Conservation (phyloP, 148 eudicot species). For the Hydrangea macrophylla region DNA sequence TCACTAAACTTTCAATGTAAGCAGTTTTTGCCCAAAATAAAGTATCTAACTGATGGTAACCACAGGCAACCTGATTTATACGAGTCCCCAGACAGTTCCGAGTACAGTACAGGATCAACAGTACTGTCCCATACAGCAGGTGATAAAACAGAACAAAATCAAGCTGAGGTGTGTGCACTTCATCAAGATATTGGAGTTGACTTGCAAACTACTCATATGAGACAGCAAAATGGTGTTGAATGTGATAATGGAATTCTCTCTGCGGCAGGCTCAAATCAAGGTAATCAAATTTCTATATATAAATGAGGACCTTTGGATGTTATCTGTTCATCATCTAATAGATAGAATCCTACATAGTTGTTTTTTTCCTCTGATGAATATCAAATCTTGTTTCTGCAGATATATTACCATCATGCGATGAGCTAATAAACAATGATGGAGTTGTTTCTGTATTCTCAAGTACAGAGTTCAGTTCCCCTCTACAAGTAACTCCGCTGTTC, state of each 20-base stretch:
- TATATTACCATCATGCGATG: slow-evolving; percentile 27
- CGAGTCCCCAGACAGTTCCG: slow-evolving; percentile 77
- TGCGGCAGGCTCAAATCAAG: slow-evolving; percentile 38
- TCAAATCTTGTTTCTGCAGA: slow-evolving; percentile 27
- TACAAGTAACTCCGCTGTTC: slow-evolving; percentile 83
- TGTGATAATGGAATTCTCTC: slow-evolving; percentile 29
- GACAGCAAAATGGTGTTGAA: slow-evolving; percentile 30
- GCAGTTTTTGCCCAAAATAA: not conserved
- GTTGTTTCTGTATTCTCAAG: slow-evolving; percentile 28
- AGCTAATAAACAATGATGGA: slow-evolving; percentile 18
- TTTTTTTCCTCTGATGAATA: not conserved
- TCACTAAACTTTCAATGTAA: not conserved
- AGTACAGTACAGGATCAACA: slow-evolving; percentile 75
- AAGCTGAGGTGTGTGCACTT: slow-evolving; percentile 41
- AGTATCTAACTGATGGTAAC: slow-evolving; percentile 8
- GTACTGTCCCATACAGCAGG: slow-evolving; percentile 35
- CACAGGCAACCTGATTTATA: slow-evolving; percentile 60
- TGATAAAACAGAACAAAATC: slow-evolving; percentile 49
- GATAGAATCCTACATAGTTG: not conserved
- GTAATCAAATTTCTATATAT: slow-evolving; percentile 16
- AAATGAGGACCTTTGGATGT: not conserved
- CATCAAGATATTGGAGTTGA: slow-evolving; percentile 40
- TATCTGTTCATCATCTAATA: not conserved
- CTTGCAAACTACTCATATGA: slow-evolving; percentile 31
- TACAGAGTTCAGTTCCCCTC: slow-evolving; percentile 65